Evolutionary conservation across 2,329 filamentous ascomycete genomes (phyloP), one percentile per base, ranked within the genome.

Genomic region (Aspergillus sp.): DNA sequence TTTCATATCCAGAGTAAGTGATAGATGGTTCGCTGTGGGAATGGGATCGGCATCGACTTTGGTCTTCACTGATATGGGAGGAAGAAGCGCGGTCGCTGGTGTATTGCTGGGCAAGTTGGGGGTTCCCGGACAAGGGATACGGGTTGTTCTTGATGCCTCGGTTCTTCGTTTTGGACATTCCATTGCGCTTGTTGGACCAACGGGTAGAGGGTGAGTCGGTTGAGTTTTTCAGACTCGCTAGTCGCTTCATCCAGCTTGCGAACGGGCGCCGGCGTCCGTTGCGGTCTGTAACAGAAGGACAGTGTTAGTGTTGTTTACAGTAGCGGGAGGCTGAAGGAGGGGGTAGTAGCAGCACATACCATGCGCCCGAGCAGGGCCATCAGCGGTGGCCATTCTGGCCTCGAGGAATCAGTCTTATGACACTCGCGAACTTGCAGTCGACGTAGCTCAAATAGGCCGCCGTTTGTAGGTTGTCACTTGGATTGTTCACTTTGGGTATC

Each of bases 181-280:
- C 48, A 55, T 69, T 53, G 60, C 71, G 73, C 60, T 75, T 77
- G 61, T 79, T 75, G 14, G 74, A 71, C 64, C 71, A 74, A 48
- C 70, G 69, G 44, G 70, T 58, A 64, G 70, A 62, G 61, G 68
- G 66, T 15, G 80, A 75, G 59, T 86, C 85, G 33, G 87, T 89
- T 4, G 87, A 87, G 56, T 79, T 82, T 75, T 96, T 97, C 77
- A 96, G 88, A 73, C 89, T 93, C 61, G 92, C 88, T 57, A 98
- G 85, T 70, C 93, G 93, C 82, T 93, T 96, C 81, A 99, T 91
- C 90, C 93, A 96, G 65, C 88, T 90, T 47, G 93, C 86, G 72
- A 98, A 98, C 23, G 93, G 93, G 63, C 90, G 87, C 67, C 92
- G 88, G 64, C 91, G 89, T 67, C 84, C 84, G 70, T 87, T 82